A percentile compares a stretch with the other conserved stretches of the same genome.
Conservation (phyloP, 441 rosid genomes). For the Macaranga tanarius region DNA sequence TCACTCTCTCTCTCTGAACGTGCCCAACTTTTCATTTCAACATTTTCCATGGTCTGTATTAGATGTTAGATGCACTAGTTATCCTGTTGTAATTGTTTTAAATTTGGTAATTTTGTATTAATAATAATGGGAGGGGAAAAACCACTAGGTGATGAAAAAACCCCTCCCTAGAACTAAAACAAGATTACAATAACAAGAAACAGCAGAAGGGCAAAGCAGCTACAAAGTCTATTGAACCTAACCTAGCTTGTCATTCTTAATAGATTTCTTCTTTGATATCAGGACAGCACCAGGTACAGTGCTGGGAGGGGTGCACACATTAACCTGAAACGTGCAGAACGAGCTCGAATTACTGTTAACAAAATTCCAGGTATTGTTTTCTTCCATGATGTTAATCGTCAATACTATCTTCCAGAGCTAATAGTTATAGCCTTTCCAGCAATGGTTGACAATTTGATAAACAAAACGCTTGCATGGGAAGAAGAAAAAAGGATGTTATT, state of each 20-base stretch:
- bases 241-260: slow-evolving; percentile 5
- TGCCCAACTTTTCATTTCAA: not conserved
- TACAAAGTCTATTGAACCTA: too few relatives aligned
- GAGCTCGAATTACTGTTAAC: slow-evolving; percentile 64
- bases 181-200: too few relatives aligned
- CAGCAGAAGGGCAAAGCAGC: too few relatives aligned
- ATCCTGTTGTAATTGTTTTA: not conserved
- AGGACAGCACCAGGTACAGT: slow-evolving; percentile 85
- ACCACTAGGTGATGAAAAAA: too few relatives aligned
- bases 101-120: not conserved
- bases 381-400: not conserved
- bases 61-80: not conserved
- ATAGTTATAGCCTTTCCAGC: slow-evolving; percentile 41
- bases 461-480: slow-evolving; percentile 75
- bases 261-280: slow-evolving; percentile 25
- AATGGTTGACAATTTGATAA: slow-evolving; percentile 70
- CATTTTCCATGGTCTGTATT: not conserved
- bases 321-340: slow-evolving; percentile 85
- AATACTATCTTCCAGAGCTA: slow-evolving; percentile 16
- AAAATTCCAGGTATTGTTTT: slow-evolving; percentile 70
- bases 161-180: too few relatives aligned
- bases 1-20: not conserved
- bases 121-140: too few relatives aligned
- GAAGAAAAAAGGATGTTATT: slow-evolving; percentile 63
- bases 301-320: slow-evolving; percentile 97